phyloP scores from a whole-genome alignment of 2,329 filamentous ascomycete species.

The Westerdykella aurantiaca region DNA sequence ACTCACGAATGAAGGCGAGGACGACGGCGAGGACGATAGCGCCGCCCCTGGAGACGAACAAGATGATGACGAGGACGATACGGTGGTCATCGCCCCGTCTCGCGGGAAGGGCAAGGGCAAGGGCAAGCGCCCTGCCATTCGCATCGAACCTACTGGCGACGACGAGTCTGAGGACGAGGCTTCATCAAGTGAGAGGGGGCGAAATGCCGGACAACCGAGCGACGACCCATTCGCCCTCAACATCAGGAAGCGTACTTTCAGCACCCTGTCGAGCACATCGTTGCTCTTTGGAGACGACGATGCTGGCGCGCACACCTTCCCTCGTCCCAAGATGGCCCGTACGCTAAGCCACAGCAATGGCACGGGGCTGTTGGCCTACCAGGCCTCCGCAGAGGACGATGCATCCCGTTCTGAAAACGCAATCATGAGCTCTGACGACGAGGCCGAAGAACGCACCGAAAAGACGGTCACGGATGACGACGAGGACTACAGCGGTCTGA shows the following conservation, averaged over 20 bases:
- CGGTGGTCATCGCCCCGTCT: slow-evolving; percentile 31
- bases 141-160: slow-evolving; percentile 28
- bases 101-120: slow-evolving; percentile 29
- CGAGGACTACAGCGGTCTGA: slow-evolving; percentile 63
- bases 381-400: slow-evolving; percentile 17
- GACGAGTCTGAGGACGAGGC: slow-evolving; percentile 23
- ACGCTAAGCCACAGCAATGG: slow-evolving; percentile 30
- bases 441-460: slow-evolving; percentile 6
- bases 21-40: slow-evolving; percentile 1
- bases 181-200: slow-evolving; percentile 25
- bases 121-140: slow-evolving; percentile 34
- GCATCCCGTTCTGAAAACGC: slow-evolving; percentile 28
- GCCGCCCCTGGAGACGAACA: background rate
- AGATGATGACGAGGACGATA: slow-evolving; percentile 30
- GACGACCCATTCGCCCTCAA: slow-evolving; percentile 23
- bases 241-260: slow-evolving; percentile 36
- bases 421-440: slow-evolving; percentile 27
- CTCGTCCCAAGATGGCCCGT: slow-evolving; percentile 34
- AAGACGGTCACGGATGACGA: slow-evolving; percentile 21
- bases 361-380: slow-evolving; percentile 35
- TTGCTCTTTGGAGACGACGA: slow-evolving; percentile 33
- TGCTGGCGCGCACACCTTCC: slow-evolving; percentile 26
- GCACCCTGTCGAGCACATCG: slow-evolving; percentile 36
- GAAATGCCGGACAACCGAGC: slow-evolving; percentile 23
- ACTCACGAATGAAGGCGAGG: slow-evolving; percentile 29